Base-by-base conservation (phyloP, 345 rosid genomes). In the Populus davidiana region DNA sequence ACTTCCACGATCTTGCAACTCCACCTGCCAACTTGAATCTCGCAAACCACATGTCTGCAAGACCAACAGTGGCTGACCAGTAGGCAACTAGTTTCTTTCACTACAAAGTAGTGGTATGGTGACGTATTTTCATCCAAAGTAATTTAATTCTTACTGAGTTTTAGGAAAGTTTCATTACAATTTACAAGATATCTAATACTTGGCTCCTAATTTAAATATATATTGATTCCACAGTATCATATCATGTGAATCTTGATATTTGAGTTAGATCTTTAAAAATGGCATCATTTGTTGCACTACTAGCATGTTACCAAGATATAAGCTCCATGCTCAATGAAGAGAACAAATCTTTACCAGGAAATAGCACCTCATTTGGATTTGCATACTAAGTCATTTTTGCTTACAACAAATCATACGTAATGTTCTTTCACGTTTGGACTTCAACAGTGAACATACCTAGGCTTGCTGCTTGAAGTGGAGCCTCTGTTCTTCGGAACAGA, bases 391-490 rank as follows among this genome's bases (percentile, higher is more conserved):
- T 41, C 9, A 11, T 74, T 16, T 1, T 63, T 63, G 39, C 44
- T 36, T 11, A 41, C 9, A 64, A 4, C 77, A 39, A 39, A 39
- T 39, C 17, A 74, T 62, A 9, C 20, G 2, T 74, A 14, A 63
- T 29, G 29, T 25, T 64, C 38, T 14, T 8, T 27, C 13, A 25
- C 38, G 27, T n/a, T 23, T 52, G 62, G 62, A 29, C 10, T 80
- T 71, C 21, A 25, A 6, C 67, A 79, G 27, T 18, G 49, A 72
- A 52, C 87, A 71, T 81, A 90, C 97, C 88, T 82, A 79, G 81
- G 77, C 64, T 84, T 89, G 86, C 69, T 89, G 85, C 70, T 87
- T 86, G 97, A 88, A 61, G 90, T 80, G 31, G 92, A 87, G 76
- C 85, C 92, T 86, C 86, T 90, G 77, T 49, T 88, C 84, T 81